Evolutionary conservation across 768 basidiomycete genomes (phyloP).

Genomic region (Sporobolomyces phaffii): DNA sequence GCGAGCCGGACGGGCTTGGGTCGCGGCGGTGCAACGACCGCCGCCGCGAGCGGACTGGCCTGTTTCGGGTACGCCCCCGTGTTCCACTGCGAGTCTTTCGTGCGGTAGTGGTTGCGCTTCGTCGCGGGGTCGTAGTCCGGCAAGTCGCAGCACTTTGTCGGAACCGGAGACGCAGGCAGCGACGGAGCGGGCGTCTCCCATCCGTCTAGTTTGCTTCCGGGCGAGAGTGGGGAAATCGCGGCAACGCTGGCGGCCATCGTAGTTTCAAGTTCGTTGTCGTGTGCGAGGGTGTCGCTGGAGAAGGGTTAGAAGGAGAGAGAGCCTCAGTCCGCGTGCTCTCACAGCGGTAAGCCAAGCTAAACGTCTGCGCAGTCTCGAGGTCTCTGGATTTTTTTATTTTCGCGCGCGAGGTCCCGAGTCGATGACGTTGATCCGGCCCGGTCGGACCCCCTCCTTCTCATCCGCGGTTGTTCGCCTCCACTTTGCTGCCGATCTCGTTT

Average conservation of each 20-base stretch:
- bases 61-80: not conserved
- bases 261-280: no score
- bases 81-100: not conserved
- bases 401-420: no score
- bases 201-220: not conserved
- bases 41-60: not conserved
- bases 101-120: constrained; percentile 16
- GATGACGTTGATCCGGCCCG: no score
- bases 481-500: no score
- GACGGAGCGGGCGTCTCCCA: not conserved
- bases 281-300: not conserved
- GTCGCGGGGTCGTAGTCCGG: not conserved
- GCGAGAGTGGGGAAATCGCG: constrained; percentile 11
- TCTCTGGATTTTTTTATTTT: no score
- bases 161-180: not conserved
- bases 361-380: no score
- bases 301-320: not conserved
- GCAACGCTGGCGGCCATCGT: no score
- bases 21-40: not conserved
- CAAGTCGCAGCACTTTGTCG: not conserved
- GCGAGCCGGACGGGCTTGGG: constrained; percentile 12
- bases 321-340: no score
- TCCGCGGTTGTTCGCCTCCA: no score
- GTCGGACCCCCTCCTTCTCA: no score
- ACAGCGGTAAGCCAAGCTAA: no score